phyloP scores from a whole-genome alignment of 306 rosid genomes.

The Fragaria iinumae region DNA sequence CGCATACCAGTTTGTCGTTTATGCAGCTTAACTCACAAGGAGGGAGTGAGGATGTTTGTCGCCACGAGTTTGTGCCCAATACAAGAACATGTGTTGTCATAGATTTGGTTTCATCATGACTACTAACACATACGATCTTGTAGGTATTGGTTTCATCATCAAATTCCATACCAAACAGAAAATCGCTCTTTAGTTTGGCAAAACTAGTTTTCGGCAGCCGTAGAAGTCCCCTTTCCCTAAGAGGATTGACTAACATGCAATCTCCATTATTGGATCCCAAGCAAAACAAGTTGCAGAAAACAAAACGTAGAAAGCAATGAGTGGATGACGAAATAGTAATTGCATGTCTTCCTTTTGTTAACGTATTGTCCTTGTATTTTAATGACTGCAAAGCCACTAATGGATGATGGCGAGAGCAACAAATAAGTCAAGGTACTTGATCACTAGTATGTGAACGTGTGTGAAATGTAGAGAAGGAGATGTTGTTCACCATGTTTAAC shows the following conservation, averaged over 20 bases:
- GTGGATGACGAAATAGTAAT: too few relatives aligned
- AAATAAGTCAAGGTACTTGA: not conserved
- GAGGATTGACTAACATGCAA: not conserved
- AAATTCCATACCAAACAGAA: not conserved
- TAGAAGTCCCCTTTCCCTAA: not conserved
- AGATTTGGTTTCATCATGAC: not conserved
- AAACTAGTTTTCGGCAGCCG: not conserved
- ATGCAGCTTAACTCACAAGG: not conserved
- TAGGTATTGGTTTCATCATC: not conserved
- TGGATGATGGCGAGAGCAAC: not conserved
- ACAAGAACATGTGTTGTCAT: not conserved
- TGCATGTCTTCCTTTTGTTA: not conserved
- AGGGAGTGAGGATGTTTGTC: not conserved
- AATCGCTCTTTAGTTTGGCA: too few relatives aligned
- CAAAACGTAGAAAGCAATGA: not conserved
- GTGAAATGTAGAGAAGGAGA: not conserved
- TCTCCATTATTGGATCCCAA: not conserved
- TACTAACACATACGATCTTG: not conserved
- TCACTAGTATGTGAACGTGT: not conserved
- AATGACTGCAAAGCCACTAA: not conserved
- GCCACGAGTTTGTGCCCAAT: not conserved
- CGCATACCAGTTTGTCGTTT: rapidly evolving
- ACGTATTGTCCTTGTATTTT: not conserved
- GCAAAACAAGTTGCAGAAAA: not conserved
- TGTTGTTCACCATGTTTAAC: not conserved